Evolutionary conservation across 176 grass and related monocot genomes (phyloP).

Genomic region (Musa beccarii): DNA sequence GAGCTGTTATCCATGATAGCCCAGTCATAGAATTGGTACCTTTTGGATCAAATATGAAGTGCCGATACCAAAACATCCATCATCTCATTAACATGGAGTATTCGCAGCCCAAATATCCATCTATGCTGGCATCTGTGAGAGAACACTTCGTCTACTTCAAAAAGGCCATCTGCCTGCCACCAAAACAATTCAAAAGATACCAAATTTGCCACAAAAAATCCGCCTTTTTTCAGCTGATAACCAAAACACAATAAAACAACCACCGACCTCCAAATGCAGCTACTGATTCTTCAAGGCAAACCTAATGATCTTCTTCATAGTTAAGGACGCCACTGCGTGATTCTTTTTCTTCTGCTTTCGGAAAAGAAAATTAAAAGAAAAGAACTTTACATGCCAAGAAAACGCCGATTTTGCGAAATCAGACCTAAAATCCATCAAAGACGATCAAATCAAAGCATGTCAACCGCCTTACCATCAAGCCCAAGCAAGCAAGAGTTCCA

Average conservation of each 20-base stretch:
- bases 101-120: no score
- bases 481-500: not conserved
- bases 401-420: not conserved
- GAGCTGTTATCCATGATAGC: no score
- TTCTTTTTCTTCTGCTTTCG: not conserved
- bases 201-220: not conserved
- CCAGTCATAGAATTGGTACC: constrained; percentile 8
- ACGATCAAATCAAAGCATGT: not conserved
- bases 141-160: not conserved
- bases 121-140: no score
- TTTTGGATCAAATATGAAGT: no score
- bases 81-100: no score
- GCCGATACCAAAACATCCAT: no score
- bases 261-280: not conserved
- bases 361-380: not conserved
- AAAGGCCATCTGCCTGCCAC: not conserved
- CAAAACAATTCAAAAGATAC: not conserved
- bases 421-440: not conserved
- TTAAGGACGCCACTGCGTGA: not conserved
- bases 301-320: no score
- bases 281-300: no score
- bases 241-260: not conserved
- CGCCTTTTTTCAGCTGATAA: not conserved
- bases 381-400: not conserved
- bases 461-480: not conserved